Conservation (phyloP, 2,329 filamentous ascomycete genomes). For the Ascomycota sp. region DNA sequence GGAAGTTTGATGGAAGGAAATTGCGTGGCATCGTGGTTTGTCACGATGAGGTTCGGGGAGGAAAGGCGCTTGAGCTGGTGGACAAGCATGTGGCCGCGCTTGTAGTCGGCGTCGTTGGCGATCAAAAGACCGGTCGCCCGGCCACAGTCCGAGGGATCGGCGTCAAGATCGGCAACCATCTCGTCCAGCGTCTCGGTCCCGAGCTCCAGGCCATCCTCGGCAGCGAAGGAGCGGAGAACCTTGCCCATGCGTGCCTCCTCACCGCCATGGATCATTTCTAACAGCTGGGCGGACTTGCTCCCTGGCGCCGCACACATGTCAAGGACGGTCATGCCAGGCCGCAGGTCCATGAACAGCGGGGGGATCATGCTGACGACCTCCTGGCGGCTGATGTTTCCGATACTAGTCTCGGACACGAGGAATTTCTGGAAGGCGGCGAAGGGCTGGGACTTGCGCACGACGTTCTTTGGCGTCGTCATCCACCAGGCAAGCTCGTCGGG, state of each 20-base stretch:
- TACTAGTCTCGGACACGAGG: conserved; percentile 87
- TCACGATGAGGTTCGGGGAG: conserved; percentile 90
- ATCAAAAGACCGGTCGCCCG: conserved; percentile 80
- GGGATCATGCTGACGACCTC: conserved; percentile 99
- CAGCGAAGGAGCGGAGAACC: conserved; percentile 42
- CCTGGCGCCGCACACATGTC: conserved; percentile 94
- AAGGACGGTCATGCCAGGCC: conserved; percentile 77
- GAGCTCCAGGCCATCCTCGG: conserved; percentile 36
- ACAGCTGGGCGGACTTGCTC: conserved; percentile 86
- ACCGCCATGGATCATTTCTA: conserved; percentile 83
- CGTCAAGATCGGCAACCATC: conserved; percentile 29
- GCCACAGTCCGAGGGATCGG: conserved; percentile 53
- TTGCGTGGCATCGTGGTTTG: conserved; percentile 91
- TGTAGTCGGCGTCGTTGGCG: conserved; percentile 93
- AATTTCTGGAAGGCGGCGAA: conserved; percentile 96
- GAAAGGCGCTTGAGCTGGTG: conserved; percentile 95
- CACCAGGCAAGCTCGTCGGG: conserved; percentile 89
- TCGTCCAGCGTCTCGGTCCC: conserved; percentile 25
- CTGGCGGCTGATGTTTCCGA: conserved; percentile 93
- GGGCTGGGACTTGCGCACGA: conserved; percentile 79
- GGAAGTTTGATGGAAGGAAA: conserved; percentile 85
- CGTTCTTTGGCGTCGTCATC: conserved; percentile 95
- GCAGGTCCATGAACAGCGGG: conserved; percentile 76
- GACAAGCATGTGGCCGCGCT: conserved; percentile 88
- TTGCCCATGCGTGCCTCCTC: conserved; percentile 73